These are phyloP conservation scores for Sphagnurus paluster DNA, from an alignment of 1,284 basidiomycete species.

Conservation along the genomic window DNA sequence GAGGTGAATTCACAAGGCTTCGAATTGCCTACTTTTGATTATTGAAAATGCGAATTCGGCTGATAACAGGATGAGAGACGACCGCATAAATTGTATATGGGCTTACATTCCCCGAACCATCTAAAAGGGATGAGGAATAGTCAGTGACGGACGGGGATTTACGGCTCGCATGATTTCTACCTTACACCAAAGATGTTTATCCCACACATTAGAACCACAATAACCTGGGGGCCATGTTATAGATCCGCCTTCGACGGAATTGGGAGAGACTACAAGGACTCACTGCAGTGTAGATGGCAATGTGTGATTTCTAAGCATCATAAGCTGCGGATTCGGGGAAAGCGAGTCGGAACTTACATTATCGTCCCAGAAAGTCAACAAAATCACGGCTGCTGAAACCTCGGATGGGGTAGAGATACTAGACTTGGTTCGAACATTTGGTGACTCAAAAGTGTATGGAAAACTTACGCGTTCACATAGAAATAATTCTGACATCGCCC, in stretches of 20 bases:
- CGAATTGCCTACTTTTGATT: conserved; percentile 53
- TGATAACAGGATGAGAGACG: conserved; percentile 17
- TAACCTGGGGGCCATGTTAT: conserved; percentile 25
- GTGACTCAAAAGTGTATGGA: not conserved
- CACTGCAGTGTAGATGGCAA: conserved; percentile 64
- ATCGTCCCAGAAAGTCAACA: conserved; percentile 78
- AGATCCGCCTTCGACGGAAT: not conserved
- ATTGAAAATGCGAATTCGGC: conserved; percentile 66
- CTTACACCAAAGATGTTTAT: conserved; percentile 80
- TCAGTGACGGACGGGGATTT: conserved; percentile 1
- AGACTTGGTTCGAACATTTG: conserved; percentile 4
- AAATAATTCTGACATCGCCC: conserved; percentile 31
- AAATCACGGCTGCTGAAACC: conserved; percentile 72
- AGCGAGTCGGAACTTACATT: conserved; percentile 48
- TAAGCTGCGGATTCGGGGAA: conserved; percentile 1
- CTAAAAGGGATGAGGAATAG: conserved; percentile 22
- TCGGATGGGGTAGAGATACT: conserved; percentile 72
- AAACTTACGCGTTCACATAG: conserved; percentile 44
- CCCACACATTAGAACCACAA: conserved; percentile 57
- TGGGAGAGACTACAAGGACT: conserved; percentile 2
- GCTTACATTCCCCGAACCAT: conserved; percentile 66
- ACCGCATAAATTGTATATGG: not conserved
- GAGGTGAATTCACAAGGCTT: not conserved
- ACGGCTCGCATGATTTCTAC: conserved; percentile 25
- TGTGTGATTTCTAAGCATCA: conserved; percentile 41